phyloP scores from a whole-genome alignment of 2,329 filamentous ascomycete genomes.

The Botrytis aclada region DNA sequence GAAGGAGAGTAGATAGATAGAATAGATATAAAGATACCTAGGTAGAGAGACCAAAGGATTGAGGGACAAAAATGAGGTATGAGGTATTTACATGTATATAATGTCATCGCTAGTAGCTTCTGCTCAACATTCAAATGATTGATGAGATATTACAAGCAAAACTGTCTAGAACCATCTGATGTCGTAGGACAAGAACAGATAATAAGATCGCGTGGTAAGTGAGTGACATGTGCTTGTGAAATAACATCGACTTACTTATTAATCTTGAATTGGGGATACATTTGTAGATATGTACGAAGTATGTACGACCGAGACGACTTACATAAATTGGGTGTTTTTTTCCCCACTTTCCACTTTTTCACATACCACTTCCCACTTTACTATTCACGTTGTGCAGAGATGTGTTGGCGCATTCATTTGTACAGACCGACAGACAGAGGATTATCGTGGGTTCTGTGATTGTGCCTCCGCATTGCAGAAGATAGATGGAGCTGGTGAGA shows the following conservation, averaged over 20 bases:
- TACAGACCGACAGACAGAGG: neutral
- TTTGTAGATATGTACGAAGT: neutral
- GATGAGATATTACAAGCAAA: neutral
- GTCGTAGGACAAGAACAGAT: neutral
- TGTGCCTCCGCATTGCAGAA: slow-evolving; percentile 1
- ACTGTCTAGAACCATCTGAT: neutral
- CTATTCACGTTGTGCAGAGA: neutral
- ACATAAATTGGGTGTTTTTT: neutral
- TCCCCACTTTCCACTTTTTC: neutral
- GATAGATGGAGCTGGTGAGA: neutral
- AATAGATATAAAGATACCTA: neutral
- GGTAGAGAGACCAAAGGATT: neutral
- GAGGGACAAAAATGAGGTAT: neutral
- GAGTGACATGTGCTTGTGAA: neutral
- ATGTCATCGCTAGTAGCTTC: neutral
- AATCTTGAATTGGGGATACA: neutral
- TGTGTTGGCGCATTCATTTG: neutral
- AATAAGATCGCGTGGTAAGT: neutral
- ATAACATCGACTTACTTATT: neutral
- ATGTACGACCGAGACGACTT: neutral
- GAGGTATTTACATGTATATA: neutral
- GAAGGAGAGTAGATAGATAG: no score
- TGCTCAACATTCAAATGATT: neutral
- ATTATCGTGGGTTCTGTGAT: neutral
- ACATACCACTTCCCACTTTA: neutral